Conservation (phyloP, 164 flowering plant species). For the Tinospora cordifolia region DNA sequence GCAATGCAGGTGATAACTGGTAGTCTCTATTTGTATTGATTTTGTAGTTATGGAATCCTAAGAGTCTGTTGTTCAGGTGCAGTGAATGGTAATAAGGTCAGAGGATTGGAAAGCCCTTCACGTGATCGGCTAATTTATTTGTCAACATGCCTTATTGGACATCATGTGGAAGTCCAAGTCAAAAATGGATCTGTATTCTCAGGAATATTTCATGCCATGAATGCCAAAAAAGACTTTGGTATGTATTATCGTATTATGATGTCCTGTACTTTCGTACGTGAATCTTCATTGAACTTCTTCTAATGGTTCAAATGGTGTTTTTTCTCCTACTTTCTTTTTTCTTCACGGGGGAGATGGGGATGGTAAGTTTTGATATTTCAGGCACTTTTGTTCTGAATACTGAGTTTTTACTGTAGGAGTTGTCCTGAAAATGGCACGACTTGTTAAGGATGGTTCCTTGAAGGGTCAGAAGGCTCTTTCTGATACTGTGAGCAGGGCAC, state of each 20-base stretch:
- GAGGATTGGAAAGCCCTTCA: constrained; percentile 42
- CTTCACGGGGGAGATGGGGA: background rate
- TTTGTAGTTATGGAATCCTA: constrained; percentile 7
- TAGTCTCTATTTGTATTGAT: background rate
- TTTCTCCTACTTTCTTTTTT: background rate
- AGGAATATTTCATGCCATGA: constrained; percentile 79
- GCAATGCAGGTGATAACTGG: constrained; percentile 37
- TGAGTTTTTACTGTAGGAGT: constrained; percentile 41
- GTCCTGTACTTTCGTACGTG: background rate
- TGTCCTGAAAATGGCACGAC: constrained; percentile 76
- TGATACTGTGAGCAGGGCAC: constrained; percentile 48
- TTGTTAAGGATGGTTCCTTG: constrained; percentile 50
- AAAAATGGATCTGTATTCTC: constrained; percentile 74
- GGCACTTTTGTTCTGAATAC: background rate
- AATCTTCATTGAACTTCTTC: background rate
- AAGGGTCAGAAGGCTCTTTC: constrained; percentile 42
- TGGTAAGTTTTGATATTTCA: background rate
- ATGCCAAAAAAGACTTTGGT: constrained; percentile 82
- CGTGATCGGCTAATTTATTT: constrained; percentile 68
- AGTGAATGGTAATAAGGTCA: constrained; percentile 36
- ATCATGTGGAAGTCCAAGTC: constrained; percentile 84
- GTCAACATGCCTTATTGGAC: constrained; percentile 79
- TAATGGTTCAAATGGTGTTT: background rate
- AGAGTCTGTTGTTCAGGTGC: constrained; percentile 25
- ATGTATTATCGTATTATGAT: constrained; percentile 19